Conservation (phyloP, 139 green algal species). For the Micractinium conductrix region DNA sequence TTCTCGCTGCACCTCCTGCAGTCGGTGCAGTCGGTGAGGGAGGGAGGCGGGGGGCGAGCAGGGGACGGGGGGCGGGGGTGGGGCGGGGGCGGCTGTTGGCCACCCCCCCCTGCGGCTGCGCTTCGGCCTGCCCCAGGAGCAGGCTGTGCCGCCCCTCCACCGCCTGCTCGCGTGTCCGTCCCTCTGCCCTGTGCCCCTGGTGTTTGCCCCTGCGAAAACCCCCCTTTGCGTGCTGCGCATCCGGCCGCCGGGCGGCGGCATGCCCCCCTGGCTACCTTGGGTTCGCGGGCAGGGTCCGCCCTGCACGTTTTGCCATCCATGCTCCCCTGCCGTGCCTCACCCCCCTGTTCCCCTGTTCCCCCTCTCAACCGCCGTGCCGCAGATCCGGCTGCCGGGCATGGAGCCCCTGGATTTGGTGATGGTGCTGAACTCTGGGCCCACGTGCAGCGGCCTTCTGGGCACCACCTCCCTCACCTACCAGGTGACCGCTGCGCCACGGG, state of each 20-base stretch:
- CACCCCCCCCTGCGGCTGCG: no score
- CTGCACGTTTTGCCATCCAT: no score
- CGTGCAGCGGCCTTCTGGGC: slow-evolving; percentile 23
- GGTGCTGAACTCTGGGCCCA: background rate
- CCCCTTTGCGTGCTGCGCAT: background rate
- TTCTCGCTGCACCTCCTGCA: slow-evolving; percentile 23
- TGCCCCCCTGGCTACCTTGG: no score
- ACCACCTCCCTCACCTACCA: slow-evolving; percentile 26
- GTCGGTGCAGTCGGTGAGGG: slow-evolving; percentile 3
- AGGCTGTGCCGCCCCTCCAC: no score
- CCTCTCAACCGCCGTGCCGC: background rate
- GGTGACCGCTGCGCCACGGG: background rate
- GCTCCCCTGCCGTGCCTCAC: no score
- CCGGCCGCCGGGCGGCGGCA: no score
- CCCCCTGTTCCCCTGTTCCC: background rate
- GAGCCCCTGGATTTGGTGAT: slow-evolving; percentile 12
- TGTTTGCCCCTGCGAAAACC: no score
- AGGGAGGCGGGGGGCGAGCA: background rate
- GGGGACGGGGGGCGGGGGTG: background rate
- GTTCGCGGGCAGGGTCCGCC: no score
- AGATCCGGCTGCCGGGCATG: slow-evolving; percentile 19
- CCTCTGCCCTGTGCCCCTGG: no score
- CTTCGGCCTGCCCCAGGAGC: no score
- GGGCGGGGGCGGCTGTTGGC: background rate
- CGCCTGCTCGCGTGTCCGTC: no score